Base-by-base conservation (phyloP, 2,329 filamentous ascomycete species). In the Lecanoromycetidae sp. region DNA sequence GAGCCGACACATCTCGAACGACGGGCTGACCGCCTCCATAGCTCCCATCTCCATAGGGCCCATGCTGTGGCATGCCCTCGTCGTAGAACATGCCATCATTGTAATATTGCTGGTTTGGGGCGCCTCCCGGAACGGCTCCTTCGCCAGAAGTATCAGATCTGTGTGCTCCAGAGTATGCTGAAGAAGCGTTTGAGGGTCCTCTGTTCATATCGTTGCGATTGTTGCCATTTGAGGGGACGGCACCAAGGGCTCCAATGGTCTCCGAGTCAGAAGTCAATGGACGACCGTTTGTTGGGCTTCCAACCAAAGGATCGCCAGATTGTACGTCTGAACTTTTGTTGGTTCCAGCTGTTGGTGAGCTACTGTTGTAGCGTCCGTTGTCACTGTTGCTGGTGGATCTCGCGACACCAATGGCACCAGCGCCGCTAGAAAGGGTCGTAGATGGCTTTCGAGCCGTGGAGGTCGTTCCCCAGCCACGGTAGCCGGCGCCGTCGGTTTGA, bases 151-250 rank as follows among this genome's bases (percentile, higher is more conserved):
- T 65, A 52, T 81, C 77, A 0, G 90, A 95, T 50, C 77, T 78
- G 36, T 79, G 80, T 6, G 79, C 84, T 10, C 81, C 82, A 54
- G 88, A 95, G 68, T 96, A 98, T 1, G 86, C 88, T 0, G 91
- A 96, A 0, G 91, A 98, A 5, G 91, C 91, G 60, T 96, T 96
- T 5, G 90, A 96, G 2, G 87, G 81, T 1, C 91, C 91, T 45
- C 91, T 83, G 55, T 84, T 85, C 29, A 96, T 84, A 55, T 86
- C 85, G 22, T 67, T 71, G 40, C 68, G 71, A n/a, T n/a, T n/a
- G 63, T 83, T 82, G 52, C 77, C 75, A 47, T 76, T 72, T 22
- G 82, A 74, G 10, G 85, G 83, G 36, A 63, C 74, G 25, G 66
- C 68, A 3, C 86, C 87, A 66, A 94, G 81, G 34, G 82, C 85